These are phyloP conservation scores for Saturnispora quitensis DNA, from an alignment of 805 yeast genomes.

Conservation along the genomic window DNA sequence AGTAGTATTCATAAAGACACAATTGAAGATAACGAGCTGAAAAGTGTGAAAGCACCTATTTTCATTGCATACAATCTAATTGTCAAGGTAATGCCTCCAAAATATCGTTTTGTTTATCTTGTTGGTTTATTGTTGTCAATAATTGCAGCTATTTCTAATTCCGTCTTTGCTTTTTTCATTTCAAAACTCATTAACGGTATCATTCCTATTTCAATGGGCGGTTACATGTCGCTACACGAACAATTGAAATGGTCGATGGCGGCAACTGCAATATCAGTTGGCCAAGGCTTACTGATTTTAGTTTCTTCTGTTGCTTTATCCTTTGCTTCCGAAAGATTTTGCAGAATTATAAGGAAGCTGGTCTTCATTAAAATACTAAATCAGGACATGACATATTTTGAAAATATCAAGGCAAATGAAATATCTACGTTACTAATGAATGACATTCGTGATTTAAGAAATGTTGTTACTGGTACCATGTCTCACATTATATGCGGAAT, in stretches of 20 bases:
- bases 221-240: conserved; percentile 22
- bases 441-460: conserved; percentile 71
- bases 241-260: conserved; percentile 58
- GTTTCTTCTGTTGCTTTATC: conserved; percentile 41
- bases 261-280: conserved; percentile 51
- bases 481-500: conserved; percentile 44
- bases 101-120: conserved; percentile 20
- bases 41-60: conserved; percentile 6
- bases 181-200: conserved; percentile 61
- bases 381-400: conserved; percentile 49
- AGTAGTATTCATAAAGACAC: background rate
- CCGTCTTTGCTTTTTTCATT: conserved; percentile 70
- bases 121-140: conserved; percentile 48
- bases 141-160: conserved; percentile 55
- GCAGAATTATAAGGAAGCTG: conserved; percentile 39
- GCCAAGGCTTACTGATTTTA: conserved; percentile 53
- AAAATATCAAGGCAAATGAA: conserved; percentile 37
- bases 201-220: conserved; percentile 34
- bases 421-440: conserved; percentile 63
- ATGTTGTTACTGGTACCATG: conserved; percentile 53
- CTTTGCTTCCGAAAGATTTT: conserved; percentile 61
- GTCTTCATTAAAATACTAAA: conserved; percentile 41
- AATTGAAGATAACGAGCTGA: conserved; percentile 2
- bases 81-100: conserved; percentile 3
- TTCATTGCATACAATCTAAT: conserved; percentile 7